Conservation (phyloP, 495 filamentous ascomycete species). For the Penicillium mononematosum region DNA sequence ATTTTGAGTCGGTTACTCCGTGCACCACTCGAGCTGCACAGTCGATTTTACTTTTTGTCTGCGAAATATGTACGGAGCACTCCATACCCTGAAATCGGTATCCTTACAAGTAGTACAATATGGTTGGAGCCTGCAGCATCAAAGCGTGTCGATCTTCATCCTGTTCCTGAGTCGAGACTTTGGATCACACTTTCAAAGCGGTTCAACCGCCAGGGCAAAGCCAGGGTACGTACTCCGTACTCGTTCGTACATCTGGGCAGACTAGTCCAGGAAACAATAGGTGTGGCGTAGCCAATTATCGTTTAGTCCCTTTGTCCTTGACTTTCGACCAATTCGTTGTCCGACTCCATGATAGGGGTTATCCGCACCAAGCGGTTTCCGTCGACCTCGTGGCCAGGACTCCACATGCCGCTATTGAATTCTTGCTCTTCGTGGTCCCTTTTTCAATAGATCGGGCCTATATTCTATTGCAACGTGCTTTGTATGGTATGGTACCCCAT, state of each 20-base stretch:
- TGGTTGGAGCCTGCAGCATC: slow-evolving; percentile 5
- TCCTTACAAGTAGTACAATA: not conserved
- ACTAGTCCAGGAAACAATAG: not conserved
- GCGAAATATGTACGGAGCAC: too few species aligned
- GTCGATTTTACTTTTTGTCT: not conserved
- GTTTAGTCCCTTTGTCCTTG: not conserved
- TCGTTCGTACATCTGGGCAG: not conserved
- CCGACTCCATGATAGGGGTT: slow-evolving; percentile 25
- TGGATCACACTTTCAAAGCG: slow-evolving; percentile 11
- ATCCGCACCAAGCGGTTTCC: slow-evolving; percentile 6
- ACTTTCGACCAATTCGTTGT: not conserved
- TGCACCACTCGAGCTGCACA: not conserved
- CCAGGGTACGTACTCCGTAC: not conserved
- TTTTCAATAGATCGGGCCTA: slow-evolving; percentile 17
- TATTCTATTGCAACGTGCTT: slow-evolving; percentile 2
- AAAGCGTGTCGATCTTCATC: slow-evolving; percentile 15
- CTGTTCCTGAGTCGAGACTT: slow-evolving; percentile 15
- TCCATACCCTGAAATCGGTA: not conserved
- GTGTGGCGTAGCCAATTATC: not conserved
- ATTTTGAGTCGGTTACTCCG: slow-evolving; percentile 3
- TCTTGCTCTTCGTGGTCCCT: slow-evolving; percentile 14
- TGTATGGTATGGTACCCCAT: slow-evolving; percentile 7
- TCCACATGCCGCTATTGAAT: slow-evolving; percentile 26
- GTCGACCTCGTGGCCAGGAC: slow-evolving; percentile 25
- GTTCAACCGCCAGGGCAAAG: slow-evolving; percentile 9